A percentile compares a stretch with the other conserved stretches of the same genome.
Conservation (phyloP, 2,329 filamentous ascomycete genomes). For the Sporothrix euskadiensis region DNA sequence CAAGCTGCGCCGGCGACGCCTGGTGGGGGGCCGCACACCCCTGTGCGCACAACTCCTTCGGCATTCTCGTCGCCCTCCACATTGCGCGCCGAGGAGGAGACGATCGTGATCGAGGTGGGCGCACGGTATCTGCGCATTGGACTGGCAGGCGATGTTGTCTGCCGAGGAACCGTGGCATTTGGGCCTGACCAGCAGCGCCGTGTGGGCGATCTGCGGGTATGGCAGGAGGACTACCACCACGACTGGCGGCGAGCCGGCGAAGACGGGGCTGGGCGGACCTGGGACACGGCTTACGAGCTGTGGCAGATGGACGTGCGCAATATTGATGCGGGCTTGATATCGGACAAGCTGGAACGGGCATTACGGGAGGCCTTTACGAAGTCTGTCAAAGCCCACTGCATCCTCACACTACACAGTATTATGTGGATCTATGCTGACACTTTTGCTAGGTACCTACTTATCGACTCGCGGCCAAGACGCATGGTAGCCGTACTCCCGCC, state of each 20-base stretch:
- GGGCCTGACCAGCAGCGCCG: slow-evolving; percentile 74
- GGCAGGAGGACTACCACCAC: slow-evolving; percentile 56
- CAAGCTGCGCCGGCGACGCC: slow-evolving; percentile 32
- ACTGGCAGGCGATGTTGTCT: slow-evolving; percentile 79
- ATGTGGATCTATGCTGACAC: neutral
- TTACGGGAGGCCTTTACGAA: slow-evolving; percentile 80
- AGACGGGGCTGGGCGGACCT: slow-evolving; percentile 46
- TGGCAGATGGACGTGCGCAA: slow-evolving; percentile 75
- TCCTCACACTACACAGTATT: neutral
- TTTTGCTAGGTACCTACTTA: slow-evolving; percentile 57
- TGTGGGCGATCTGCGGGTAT: slow-evolving; percentile 77
- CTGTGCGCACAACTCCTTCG: slow-evolving; percentile 55
- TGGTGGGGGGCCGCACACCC: slow-evolving; percentile 60
- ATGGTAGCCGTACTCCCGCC: slow-evolving; percentile 68
- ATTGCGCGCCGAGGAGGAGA: slow-evolving; percentile 76
- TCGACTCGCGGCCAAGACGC: slow-evolving; percentile 74
- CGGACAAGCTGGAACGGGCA: slow-evolving; percentile 82
- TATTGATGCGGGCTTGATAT: slow-evolving; percentile 74
- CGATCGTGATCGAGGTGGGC: slow-evolving; percentile 79
- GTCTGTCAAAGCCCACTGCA: slow-evolving; percentile 49
- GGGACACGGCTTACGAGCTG: slow-evolving; percentile 69
- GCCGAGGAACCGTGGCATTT: slow-evolving; percentile 70
- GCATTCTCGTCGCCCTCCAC: slow-evolving; percentile 61
- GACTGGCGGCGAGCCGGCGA: slow-evolving; percentile 46
- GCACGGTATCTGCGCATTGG: slow-evolving; percentile 76